These are phyloP conservation scores for Solanum chiquidenum DNA, from an alignment of 257 asterid genomes.

Conservation along the genomic window DNA sequence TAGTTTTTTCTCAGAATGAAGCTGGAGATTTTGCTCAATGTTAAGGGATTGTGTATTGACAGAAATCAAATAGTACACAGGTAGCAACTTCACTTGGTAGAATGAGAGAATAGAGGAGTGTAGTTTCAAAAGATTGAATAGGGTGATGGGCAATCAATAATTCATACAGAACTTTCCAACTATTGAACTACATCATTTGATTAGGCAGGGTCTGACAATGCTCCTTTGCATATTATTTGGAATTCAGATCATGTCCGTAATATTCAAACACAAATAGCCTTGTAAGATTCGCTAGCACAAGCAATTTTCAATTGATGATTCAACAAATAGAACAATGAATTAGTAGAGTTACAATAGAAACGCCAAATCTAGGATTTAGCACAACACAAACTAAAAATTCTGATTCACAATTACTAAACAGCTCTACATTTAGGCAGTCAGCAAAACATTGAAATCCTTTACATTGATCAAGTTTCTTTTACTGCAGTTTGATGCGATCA, in stretches of 20 bases:
- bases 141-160: neutral
- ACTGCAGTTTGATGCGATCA: constrained; percentile 42
- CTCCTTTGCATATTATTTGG: no score
- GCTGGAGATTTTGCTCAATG: neutral
- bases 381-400: neutral
- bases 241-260: no score
- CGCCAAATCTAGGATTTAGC: neutral
- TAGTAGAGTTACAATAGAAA: neutral
- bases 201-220: no score
- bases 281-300: neutral
- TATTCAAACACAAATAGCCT: neutral
- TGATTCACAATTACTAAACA: neutral
- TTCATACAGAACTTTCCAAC: neutral
- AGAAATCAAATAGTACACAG: neutral
- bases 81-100: neutral
- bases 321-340: neutral
- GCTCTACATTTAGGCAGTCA: neutral
- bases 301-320: neutral
- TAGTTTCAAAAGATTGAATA: neutral
- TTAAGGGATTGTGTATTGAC: neutral
- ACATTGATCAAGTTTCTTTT: constrained; percentile 6
- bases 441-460: neutral
- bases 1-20: neutral
- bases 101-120: neutral
- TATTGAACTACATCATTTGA: neutral